Evolutionary conservation across 2,329 filamentous ascomycete genomes (phyloP).

Genomic region (Basipetospora chlamydospora): DNA sequence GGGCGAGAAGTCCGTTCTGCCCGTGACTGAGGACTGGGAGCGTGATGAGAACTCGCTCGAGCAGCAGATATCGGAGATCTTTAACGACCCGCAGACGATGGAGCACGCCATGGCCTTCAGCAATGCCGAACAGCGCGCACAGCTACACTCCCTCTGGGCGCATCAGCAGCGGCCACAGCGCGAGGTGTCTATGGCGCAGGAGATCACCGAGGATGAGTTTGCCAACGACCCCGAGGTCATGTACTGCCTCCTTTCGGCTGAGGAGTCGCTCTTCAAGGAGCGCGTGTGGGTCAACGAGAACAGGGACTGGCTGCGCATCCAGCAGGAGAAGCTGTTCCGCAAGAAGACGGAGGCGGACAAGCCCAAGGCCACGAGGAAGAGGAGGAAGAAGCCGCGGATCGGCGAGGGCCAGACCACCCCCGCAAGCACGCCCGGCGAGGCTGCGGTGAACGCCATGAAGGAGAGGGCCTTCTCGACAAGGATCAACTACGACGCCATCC

Average conservation of each 20-base stretch:
- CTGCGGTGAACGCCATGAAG: slow-evolving; percentile 53
- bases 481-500: slow-evolving; percentile 56
- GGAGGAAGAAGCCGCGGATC: slow-evolving; percentile 40
- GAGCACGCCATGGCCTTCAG: slow-evolving; percentile 44
- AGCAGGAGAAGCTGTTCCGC: slow-evolving; percentile 71
- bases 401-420: slow-evolving; percentile 51
- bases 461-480: slow-evolving; percentile 56
- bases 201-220: slow-evolving; percentile 70
- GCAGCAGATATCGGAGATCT: slow-evolving; percentile 54
- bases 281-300: slow-evolving; percentile 91
- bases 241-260: slow-evolving; percentile 59
- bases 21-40: slow-evolving; percentile 48
- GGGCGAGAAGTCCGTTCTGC: slow-evolving; percentile 27
- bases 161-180: slow-evolving; percentile 31
- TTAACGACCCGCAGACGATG: slow-evolving; percentile 45
- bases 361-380: slow-evolving; percentile 42
- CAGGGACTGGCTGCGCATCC: slow-evolving; percentile 77
- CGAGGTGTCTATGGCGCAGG: slow-evolving; percentile 41
- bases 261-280: slow-evolving; percentile 72
- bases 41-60: slow-evolving; percentile 51
- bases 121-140: slow-evolving; percentile 39
- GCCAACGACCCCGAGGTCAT: slow-evolving; percentile 77
- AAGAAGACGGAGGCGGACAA: slow-evolving; percentile 47
- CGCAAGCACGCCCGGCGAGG: slow-evolving; percentile 54
- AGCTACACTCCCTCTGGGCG: slow-evolving; percentile 36